Evolutionary conservation across 2,329 filamentous ascomycete species (phyloP).

Genomic region (Phoma herbarum): DNA sequence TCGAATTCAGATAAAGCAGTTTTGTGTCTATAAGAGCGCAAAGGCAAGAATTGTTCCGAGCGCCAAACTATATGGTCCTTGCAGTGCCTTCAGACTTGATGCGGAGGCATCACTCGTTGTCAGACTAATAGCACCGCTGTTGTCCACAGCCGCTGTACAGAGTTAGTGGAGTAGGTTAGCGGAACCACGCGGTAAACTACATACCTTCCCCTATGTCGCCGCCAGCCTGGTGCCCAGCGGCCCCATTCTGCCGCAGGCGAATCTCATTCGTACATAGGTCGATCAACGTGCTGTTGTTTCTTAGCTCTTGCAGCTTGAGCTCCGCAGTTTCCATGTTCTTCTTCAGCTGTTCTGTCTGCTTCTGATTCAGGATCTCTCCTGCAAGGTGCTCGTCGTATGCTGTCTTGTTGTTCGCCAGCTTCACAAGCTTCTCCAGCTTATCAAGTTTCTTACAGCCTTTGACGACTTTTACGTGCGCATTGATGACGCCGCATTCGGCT

Average conservation of each 20-base stretch:
- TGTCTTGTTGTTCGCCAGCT: conserved; percentile 36
- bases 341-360: conserved; percentile 32
- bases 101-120: conserved; percentile 8
- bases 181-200: neutral
- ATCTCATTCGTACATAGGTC: conserved; percentile 25
- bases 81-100: neutral
- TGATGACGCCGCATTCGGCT: conserved; percentile 32
- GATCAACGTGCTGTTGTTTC: conserved; percentile 39
- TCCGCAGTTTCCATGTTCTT: conserved; percentile 39
- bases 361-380: conserved; percentile 33
- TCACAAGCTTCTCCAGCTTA: conserved; percentile 29
- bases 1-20: neutral
- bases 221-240: conserved; percentile 13
- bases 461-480: conserved; percentile 33
- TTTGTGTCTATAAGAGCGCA: neutral
- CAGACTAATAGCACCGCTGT: conserved; percentile 24
- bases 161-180: conserved; percentile 3
- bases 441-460: conserved; percentile 34
- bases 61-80: neutral
- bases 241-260: conserved; percentile 10
- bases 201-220: conserved; percentile 19
- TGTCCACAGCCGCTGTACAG: conserved; percentile 18
- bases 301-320: conserved; percentile 34
- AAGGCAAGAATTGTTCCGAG: neutral
- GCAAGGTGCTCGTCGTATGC: conserved; percentile 25